Evolutionary conservation across 2,329 filamentous ascomycete species (phyloP), one percentile per base, ranked within the genome.

Genomic region (Epichloe gansuensis): DNA sequence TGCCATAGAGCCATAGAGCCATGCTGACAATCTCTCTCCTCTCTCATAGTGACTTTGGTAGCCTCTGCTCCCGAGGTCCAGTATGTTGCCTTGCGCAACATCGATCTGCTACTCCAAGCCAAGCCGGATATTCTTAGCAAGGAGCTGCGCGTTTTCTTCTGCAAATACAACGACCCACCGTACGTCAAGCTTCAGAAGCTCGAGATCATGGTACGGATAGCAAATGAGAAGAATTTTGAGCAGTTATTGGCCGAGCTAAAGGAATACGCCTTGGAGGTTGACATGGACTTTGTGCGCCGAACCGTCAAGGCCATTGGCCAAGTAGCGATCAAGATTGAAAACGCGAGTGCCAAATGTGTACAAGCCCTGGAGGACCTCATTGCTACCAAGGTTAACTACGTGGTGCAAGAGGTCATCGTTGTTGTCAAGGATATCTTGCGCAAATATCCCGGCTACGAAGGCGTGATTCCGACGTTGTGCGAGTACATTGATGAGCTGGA

Each of bases 121-220:
- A 91, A 96, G 68, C 89, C 93, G 11, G 90, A 95, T 59, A 96
- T 98, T 52, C 77, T 98, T 9, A 95, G 88, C 75, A 97, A 97
- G 68, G 93, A 98, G 68, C 82, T 98, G 63, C 82, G 93, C 44
- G 93, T 98, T 8, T 98, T 98, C 73, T 98, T 98, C 73, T 98
- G 93, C 84, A 98, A 98, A 72, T 98, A 98, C 74, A 97, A 97
- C 66, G 93, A 98, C 61, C 91, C 93, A 2, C 89, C 89, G 23
- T 98, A 98, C 66, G 84, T 98, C 62, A 98, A 98, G 69, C 82
- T 98, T 54, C 87, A 95, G 65, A 98, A 98, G 66, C 80, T 98
- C 48, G 93, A 98, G 66, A 97, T 97, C 57, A 97, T 98, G 93
- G 91, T 98, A 47, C 84, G 93, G 68, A 97, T 98, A 82, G 89